phyloP scores from a whole-genome alignment of 225 moss, liverwort and hornwort genomes.

The Neckera pumila region DNA sequence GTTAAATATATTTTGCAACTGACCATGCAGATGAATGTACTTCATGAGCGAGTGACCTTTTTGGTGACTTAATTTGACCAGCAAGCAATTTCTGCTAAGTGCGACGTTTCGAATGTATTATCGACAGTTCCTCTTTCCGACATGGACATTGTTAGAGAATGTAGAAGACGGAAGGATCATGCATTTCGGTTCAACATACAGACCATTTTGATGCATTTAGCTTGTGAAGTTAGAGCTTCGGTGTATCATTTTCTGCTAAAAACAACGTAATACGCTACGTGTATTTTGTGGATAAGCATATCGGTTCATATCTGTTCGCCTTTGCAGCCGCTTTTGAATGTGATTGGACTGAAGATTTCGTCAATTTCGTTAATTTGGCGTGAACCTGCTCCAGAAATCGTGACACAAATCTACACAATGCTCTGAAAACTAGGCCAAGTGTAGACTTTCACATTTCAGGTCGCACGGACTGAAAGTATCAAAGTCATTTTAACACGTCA shows the following conservation, averaged over 20 bases:
- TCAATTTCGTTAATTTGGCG: background rate
- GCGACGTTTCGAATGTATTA: too few species aligned
- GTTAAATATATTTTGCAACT: background rate
- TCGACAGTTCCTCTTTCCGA: background rate
- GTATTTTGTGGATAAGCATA: too few species aligned
- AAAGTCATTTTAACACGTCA: too few species aligned
- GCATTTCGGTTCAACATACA: background rate
- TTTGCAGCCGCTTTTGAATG: background rate
- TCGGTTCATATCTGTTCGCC: background rate
- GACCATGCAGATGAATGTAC: background rate
- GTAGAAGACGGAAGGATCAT: background rate
- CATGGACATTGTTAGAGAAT: background rate
- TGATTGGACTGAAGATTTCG: background rate
- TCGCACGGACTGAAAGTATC: background rate
- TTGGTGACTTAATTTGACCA: background rate
- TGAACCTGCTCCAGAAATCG: background rate
- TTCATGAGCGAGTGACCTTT: background rate
- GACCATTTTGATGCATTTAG: too few species aligned
- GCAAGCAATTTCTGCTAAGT: background rate
- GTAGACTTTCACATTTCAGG: background rate
- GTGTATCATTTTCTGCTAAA: background rate
- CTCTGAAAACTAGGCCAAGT: background rate
- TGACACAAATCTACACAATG: background rate
- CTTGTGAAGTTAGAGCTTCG: background rate
- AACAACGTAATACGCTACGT: background rate